Base-by-base conservation (phyloP, 2,329 filamentous ascomycete genomes). In the Stachybotrys chartarum region DNA sequence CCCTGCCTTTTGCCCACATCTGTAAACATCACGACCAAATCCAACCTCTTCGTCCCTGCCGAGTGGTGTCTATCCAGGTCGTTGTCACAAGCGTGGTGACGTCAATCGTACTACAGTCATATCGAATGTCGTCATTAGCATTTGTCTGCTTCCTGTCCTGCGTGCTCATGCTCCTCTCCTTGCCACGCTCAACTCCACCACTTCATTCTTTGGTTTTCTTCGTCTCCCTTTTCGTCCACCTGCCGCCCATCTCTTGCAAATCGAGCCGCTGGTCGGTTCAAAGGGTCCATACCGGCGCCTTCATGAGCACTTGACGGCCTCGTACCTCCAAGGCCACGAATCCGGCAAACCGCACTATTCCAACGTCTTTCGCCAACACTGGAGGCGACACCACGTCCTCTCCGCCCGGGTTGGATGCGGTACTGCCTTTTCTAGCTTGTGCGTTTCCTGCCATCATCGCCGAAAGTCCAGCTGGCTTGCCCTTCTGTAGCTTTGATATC, bases 281-380 rank as follows among this genome's bases (percentile, higher is more conserved):
- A 57, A 85, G 60, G 11, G 78, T 79, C 84, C 84, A 93, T 35
- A 92, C 85, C 14, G 88, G 88, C 18, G 89, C 86, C 73, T 91
- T 91, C 58, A 84, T 75, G 63, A 93, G 73, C 51, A 91, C 85
- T 70, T 89, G 89, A 57, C 88, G 82, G 24, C 88, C 87, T 59
- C 87, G 77, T 7, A 93, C 88, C 71, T 92, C 88, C 35, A 91
- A 79, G 17, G 81, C 82, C 55, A 91, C 71, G 68, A 92, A 93
- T 6, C 85, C 87, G 1, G 89, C 85, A 68, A 92, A 88, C 47
- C 89, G 83, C 55, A 93, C 83, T 61, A 82, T 85, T 60, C 66
- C 75, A 39, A 69, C 62, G 53, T 82, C 79, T 66, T 78, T 78
- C 50, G 73, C 65, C 48, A 73, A 62, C 59, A 68, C 69, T 74